Base-by-base conservation (phyloP, 129 eudicot genomes). In the Logfia minima region DNA sequence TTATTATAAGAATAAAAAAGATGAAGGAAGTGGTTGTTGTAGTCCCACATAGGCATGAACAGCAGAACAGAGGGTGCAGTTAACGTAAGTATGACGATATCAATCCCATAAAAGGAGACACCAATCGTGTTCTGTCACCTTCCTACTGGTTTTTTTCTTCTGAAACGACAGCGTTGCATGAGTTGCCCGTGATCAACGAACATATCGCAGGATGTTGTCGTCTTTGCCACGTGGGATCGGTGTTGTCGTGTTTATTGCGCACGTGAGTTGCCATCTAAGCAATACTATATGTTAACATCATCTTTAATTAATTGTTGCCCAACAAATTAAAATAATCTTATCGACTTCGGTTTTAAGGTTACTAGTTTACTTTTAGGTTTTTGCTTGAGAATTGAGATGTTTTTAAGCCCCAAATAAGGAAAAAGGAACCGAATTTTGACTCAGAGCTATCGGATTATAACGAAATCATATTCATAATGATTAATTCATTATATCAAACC, bases 211-310 rank as follows among this genome's bases (percentile, higher is more conserved):
- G 76, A 41, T 70, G 35, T 71, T 71, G 82, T 62, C 82, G 35
- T 79, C 55, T 63, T 45, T 65, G 66, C 72, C 77, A 61, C 83
- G 83, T 79, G 78, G 66, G 72, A 62, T 48, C 51, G 31, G 58
- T 22, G 23, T 31, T 78, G 64, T 78, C 70, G n/a, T 78, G 52
- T 70, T 78, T 78, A 28, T 61, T 79, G 71, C 82, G 63, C 83
- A 79, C 83, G 83, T 71, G 77, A 79, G 66, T 63, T 79, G 77
- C 72, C 66, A 78, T 18, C 48, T 69, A 58, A 58, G 63, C 63
- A 58, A 21, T n/a, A n/a, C 26, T 21, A 58, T 58, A 6, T 22
- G 28, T 21, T 63, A 28, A 24, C 14, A 63, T 63, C 68, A 3
- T 63, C 35, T 24, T 63, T 62, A 13, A 62, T 62, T 62, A 13